These are phyloP conservation scores for Suhomyces maxii DNA, from an alignment of 1,139 yeast species.

Conservation along the genomic window DNA sequence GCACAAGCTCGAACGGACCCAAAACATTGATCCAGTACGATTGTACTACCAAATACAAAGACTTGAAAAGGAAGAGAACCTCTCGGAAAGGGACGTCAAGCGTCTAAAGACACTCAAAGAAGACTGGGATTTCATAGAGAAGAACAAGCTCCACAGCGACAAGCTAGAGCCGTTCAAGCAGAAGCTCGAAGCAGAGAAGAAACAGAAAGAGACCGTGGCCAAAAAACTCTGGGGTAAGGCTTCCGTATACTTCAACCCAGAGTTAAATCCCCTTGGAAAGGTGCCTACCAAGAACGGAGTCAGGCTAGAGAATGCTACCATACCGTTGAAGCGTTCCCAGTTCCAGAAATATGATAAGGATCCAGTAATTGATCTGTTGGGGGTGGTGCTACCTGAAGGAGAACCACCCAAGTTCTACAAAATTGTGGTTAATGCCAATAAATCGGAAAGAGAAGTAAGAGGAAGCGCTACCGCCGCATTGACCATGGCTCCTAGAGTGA, in stretches of 20 bases:
- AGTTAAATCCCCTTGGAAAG: constrained; percentile 47
- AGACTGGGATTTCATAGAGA: constrained; percentile 44
- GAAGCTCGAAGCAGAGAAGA: constrained; percentile 16
- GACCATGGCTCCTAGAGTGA: constrained; percentile 6
- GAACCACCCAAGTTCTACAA: constrained; percentile 44
- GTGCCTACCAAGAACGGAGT: constrained; percentile 25
- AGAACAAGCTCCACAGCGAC: constrained; percentile 35
- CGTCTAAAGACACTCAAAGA: constrained; percentile 28
- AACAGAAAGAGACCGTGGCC: constrained; percentile 19
- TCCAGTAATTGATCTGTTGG: constrained; percentile 27
- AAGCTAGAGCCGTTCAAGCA: constrained; percentile 25
- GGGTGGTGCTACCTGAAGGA: constrained; percentile 37
- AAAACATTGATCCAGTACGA: constrained; percentile 34
- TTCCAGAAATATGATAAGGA: constrained; percentile 18
- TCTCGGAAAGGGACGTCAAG: constrained; percentile 23
- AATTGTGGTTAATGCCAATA: constrained; percentile 32
- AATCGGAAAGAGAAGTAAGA: constrained; percentile 3
- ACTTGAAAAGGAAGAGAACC: constrained; percentile 19
- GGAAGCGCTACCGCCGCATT: constrained; percentile 5
- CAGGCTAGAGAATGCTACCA: constrained; percentile 25
- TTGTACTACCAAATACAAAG: constrained; percentile 31
- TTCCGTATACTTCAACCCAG: constrained; percentile 47
- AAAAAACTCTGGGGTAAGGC: constrained; percentile 38
- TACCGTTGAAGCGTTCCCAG: constrained; percentile 23
- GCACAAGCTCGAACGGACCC: constrained; percentile 27